Evolutionary conservation across 306 rosid genomes (phyloP).

Genomic region (Malus orientalis): DNA sequence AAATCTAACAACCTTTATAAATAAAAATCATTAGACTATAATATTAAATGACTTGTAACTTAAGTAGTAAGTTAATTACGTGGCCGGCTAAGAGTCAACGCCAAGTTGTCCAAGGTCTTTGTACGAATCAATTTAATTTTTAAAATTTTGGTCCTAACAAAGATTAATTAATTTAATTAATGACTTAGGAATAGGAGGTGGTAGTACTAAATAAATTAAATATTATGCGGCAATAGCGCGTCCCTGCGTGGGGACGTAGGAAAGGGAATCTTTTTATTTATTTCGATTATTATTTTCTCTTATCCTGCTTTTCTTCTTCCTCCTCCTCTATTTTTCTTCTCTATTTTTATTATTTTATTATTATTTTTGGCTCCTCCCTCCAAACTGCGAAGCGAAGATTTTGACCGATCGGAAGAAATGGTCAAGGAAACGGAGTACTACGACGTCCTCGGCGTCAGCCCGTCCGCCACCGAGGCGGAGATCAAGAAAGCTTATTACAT

Average conservation of each 20-base stretch:
- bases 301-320: neutral
- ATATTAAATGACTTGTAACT: neutral
- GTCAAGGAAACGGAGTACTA: slow-evolving; percentile 97
- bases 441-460: slow-evolving; percentile 85
- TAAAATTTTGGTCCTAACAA: neutral
- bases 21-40: rapidly evolving
- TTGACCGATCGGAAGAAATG: slow-evolving; percentile 42
- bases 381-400: neutral
- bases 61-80: neutral
- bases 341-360: neutral
- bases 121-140: neutral
- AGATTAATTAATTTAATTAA: neutral
- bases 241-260: neutral
- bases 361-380: neutral
- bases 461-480: slow-evolving; percentile 84
- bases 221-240: neutral
- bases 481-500: slow-evolving; percentile 96
- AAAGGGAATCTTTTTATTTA: neutral
- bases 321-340: neutral
- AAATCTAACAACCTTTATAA: too few relatives aligned
- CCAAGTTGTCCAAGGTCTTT: neutral
- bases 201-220: neutral
- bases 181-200: neutral
- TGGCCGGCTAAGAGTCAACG: neutral
- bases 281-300: neutral